Evolutionary conservation across 768 basidiomycete genomes (phyloP).

Genomic region (Kwoniella pini): DNA sequence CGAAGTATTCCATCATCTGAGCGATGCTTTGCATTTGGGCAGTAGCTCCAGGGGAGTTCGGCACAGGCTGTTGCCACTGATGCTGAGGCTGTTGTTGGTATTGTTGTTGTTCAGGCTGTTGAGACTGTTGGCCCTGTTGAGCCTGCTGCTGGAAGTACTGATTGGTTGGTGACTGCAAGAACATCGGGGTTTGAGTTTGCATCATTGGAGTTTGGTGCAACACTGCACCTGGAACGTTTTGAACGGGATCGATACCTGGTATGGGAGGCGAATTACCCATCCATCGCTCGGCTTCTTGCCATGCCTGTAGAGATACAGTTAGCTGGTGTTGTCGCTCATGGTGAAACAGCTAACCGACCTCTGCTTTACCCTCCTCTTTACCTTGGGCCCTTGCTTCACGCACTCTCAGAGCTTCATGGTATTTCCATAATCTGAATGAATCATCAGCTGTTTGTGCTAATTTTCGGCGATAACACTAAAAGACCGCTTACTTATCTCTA

Average conservation of each 20-base stretch:
- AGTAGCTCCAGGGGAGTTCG: conserved; percentile 5
- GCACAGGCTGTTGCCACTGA: not conserved
- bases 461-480: too few relatives aligned
- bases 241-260: conserved; percentile 47
- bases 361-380: conserved; percentile 49
- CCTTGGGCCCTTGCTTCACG: conserved; percentile 49
- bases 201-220: conserved; percentile 37
- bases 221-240: conserved; percentile 33
- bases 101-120: conserved; percentile 7
- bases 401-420: conserved; percentile 47
- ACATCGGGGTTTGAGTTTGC: conserved; percentile 9
- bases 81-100: conserved; percentile 9
- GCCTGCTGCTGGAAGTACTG: conserved; percentile 12
- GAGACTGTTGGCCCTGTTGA: conserved; percentile 13
- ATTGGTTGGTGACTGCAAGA: conserved; percentile 5
- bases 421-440: conserved; percentile 39
- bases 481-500: conserved; percentile 42
- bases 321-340: conserved; percentile 9
- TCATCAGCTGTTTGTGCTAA: not conserved
- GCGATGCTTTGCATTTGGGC: conserved; percentile 12
- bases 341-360: conserved; percentile 30
- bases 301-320: conserved; percentile 35
- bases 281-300: conserved; percentile 51
- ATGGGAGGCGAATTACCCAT: conserved; percentile 52
- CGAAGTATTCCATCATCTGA: conserved; percentile 22